Evolutionary conservation across 2,329 filamentous ascomycete genomes (phyloP), one percentile per base, ranked within the genome.

Genomic region (Dactylellina leptospora): DNA sequence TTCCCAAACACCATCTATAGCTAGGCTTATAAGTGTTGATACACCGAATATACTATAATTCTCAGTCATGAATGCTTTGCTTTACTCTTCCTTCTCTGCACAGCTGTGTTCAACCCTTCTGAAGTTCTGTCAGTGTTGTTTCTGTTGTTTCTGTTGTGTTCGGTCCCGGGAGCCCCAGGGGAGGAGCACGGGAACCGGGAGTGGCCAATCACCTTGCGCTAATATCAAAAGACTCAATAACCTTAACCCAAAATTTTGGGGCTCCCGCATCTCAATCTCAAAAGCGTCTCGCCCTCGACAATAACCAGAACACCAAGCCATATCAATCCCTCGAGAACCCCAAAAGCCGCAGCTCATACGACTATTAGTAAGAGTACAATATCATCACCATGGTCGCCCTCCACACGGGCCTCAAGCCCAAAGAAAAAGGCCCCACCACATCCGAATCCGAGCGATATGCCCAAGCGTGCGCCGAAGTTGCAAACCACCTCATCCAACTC

Each of bases 401-500:
- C 50, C 60, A 62, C 33, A 55, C 54, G n/a, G 70, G 58, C 64
- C 44, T 42, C 22, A 70, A 74, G 50, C 27, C 84, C 87, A 76
- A 95, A 91, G 80, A 89, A 85, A 78, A 80, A 86, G 77, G 82
- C 85, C 76, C 91, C 76, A 85, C 96, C 10, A 86, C 92, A 1
- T 91, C 95, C 23, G 95, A 99, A 81, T 96, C 93, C 81, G 95
- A 99, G 82, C 88, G 95, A 56, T 97, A 91, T 80, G 86, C 97
- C 80, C 87, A 92, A 80, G 95, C 92, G 77, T 99, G 96, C 81
- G 93, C 93, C 74, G 96, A 99, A 77, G 93, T 99, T 78, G 93
- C 93, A 56, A 96, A 91, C 78, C 90, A 89, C 59, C 85, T 99
- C 50, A 96, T 99, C 77, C 92, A 97, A 78, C 93, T 97, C 78